Conservation (phyloP, 2,329 filamentous ascomycete species). For the Talaromyces amestolkiae region DNA sequence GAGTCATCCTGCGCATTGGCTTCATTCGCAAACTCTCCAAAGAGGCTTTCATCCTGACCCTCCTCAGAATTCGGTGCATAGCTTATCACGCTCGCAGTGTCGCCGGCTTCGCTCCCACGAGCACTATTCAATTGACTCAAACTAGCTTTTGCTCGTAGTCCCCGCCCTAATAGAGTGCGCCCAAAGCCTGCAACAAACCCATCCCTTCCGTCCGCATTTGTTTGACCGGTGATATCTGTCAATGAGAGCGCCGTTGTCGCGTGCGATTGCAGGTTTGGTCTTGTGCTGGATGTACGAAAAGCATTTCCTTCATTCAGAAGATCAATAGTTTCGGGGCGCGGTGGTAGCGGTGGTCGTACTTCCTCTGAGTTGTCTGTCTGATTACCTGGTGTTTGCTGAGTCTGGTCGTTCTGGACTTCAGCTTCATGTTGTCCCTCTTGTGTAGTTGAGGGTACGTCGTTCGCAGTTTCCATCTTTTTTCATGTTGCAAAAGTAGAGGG, state of each 20-base stretch:
- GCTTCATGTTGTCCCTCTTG: slow-evolving; percentile 17
- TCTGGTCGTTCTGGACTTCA: background rate
- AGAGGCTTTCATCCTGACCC: slow-evolving; percentile 76
- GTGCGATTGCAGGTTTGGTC: slow-evolving; percentile 52
- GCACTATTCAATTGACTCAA: slow-evolving; percentile 45
- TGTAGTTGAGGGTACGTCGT: slow-evolving; percentile 19
- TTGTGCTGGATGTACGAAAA: slow-evolving; percentile 30
- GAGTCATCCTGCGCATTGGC: slow-evolving; percentile 39
- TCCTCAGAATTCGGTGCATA: slow-evolving; percentile 55
- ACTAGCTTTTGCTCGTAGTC: slow-evolving; percentile 35
- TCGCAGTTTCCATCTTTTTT: slow-evolving; percentile 16
- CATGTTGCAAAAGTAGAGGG: slow-evolving; percentile 10
- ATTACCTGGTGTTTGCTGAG: slow-evolving; percentile 17
- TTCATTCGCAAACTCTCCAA: slow-evolving; percentile 65
- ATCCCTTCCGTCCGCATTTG: slow-evolving; percentile 67
- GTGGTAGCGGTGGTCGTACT: slow-evolving; percentile 47
- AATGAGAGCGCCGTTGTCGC: slow-evolving; percentile 83
- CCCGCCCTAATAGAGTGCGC: slow-evolving; percentile 30
- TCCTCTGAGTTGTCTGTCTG: slow-evolving; percentile 32
- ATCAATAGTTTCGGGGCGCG: slow-evolving; percentile 42
- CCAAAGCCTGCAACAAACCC: slow-evolving; percentile 54
- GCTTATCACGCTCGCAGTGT: slow-evolving; percentile 52
- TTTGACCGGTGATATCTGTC: slow-evolving; percentile 74
- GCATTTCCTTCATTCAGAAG: slow-evolving; percentile 34
- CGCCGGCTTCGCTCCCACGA: slow-evolving; percentile 51